Base-by-base conservation (phyloP, 179 eudicot genomes). In the Nepenthes alata region DNA sequence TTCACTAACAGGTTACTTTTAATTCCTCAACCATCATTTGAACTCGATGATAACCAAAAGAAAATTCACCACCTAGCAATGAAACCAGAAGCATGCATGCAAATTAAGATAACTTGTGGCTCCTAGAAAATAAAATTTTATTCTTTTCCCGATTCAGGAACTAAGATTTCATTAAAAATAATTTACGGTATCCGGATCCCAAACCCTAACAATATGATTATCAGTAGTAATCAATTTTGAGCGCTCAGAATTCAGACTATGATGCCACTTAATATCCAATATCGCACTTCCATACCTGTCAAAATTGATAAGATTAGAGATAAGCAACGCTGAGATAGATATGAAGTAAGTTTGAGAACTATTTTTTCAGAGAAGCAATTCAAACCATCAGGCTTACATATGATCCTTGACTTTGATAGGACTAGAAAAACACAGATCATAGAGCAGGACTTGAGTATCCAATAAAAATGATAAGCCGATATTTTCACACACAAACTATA, bases 151-250 rank as follows among this genome's bases (percentile, higher is more conserved):
- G 7, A 56, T 11, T 56, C 2, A 16, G 55, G 16, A 52, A 1
- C 1, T 11, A 10, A 37, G 49, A 14, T 58, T 55, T 34, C 16
- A 57, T 50, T n/a, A 15, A 56, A 44, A 44, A 66, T 14, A 7
- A 35, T 83, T 68, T 80, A 93, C 98, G 61, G 98, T 85, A 15
- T 87, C 89, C 57, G 95, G 97, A 81, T 93, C 97, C 98, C 97
- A 93, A 63, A 90, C 68, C 71, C 97, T 78, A 72, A 90, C 97
- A 64, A 87, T 74, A 59, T 85, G 93, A 57, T 73, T 74, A 70
- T 93, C 98, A n/a, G 88, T 75, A 47, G 93, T 85, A 57, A 93
- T 79, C 47, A 93, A 57, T 78, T 87, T 90, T 37, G 83, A 71
- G 45, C 69, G 58, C 67, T 82, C 81, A 5, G 89, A 77, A 76